Percentiles rank a stretch among this genome's conserved stretches.
These are phyloP conservation scores for Hibiscus syriacus DNA, from an alignment of 345 rosid species.

Conservation along the genomic window DNA sequence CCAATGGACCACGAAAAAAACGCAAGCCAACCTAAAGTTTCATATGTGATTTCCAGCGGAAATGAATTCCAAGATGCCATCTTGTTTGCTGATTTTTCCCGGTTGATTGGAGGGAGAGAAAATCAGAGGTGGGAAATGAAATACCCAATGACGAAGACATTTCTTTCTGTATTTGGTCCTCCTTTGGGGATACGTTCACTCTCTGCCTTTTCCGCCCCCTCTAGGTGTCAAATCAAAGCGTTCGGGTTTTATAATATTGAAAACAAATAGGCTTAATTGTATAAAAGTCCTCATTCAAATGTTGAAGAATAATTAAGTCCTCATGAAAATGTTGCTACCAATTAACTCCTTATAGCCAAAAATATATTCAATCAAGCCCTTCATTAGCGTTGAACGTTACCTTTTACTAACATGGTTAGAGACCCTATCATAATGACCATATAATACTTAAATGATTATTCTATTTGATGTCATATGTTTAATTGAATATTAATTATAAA, in stretches of 20 bases:
- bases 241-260: background rate
- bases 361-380: too few relatives aligned
- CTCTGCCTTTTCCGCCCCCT: background rate
- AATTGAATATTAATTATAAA: too few relatives aligned
- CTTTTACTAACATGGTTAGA: too few relatives aligned
- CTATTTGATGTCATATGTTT: too few relatives aligned
- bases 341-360: too few relatives aligned
- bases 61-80: slow-evolving; percentile 89
- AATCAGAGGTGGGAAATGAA: background rate
- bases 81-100: slow-evolving; percentile 7
- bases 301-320: too few relatives aligned
- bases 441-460: too few relatives aligned
- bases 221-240: background rate
- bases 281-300: too few relatives aligned
- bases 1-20: slow-evolving; percentile 77
- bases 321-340: too few relatives aligned
- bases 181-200: background rate
- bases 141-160: background rate
- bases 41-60: slow-evolving; percentile 54
- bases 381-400: too few relatives aligned
- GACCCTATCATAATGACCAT: too few relatives aligned
- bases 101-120: background rate
- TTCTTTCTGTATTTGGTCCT: background rate
- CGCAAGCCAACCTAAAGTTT: slow-evolving; percentile 69
- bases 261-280: background rate